A percentile compares a stretch with the other conserved stretches of the same genome.
Conservation (phyloP, 768 basidiomycete species). For the Termitomyces sp. region DNA sequence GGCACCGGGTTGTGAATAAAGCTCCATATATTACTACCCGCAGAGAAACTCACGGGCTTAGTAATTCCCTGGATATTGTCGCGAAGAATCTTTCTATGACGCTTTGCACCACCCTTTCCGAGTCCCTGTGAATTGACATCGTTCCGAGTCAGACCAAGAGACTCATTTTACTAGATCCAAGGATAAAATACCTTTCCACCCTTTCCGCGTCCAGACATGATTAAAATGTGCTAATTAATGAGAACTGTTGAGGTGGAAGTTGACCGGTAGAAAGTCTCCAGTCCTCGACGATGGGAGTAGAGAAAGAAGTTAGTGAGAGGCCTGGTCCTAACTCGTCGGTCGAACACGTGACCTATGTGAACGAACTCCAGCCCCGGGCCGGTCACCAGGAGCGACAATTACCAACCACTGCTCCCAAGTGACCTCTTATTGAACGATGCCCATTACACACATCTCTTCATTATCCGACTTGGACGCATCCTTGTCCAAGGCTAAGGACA, state of each 20-base stretch:
- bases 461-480: slow-evolving; percentile 60
- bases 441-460: slow-evolving; percentile 62
- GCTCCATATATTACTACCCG: neutral
- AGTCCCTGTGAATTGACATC: slow-evolving; percentile 46
- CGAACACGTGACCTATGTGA: slow-evolving; percentile 25
- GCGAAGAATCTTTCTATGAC: slow-evolving; percentile 77
- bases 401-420: neutral
- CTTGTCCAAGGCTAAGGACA: slow-evolving; percentile 55
- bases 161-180: neutral
- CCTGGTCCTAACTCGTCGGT: slow-evolving; percentile 10
- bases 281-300: slow-evolving; percentile 24
- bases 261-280: neutral
- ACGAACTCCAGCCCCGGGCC: neutral
- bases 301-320: neutral
- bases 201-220: slow-evolving; percentile 78
- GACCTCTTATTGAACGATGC: slow-evolving; percentile 30
- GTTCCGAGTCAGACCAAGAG: slow-evolving; percentile 2
- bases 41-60: neutral
- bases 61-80: slow-evolving; percentile 74
- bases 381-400: no score
- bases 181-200: slow-evolving; percentile 60
- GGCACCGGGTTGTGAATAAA: slow-evolving; percentile 23
- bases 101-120: slow-evolving; percentile 78
- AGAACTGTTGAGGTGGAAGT: neutral
- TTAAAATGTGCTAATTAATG: neutral